Evolutionary conservation across 352 stramenopile genomes (phyloP), one percentile per base, ranked within the genome.

Genomic region (Plasmopara viticola): DNA sequence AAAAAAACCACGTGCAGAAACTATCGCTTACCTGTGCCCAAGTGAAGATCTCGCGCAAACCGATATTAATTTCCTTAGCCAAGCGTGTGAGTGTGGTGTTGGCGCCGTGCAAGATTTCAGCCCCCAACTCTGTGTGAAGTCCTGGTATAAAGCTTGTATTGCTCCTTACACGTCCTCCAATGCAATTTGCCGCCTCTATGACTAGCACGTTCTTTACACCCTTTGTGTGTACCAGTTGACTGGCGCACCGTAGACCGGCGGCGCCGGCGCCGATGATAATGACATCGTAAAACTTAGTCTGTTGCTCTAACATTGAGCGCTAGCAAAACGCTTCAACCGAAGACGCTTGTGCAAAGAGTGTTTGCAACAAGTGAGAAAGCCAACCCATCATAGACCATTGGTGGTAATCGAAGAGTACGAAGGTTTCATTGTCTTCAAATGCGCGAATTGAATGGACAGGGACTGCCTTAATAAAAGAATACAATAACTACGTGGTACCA

Each of bases 11-110:
- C n/a, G n/a, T n/a, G n/a, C n/a, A n/a, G n/a, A n/a, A n/a, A n/a
- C n/a, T n/a, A n/a, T 92, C 44, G 7, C 31, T 62, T 65, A 92
- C 81, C 81, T 92, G 81, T 54, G 78, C 77, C 81, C 81, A 92
- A 41, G 78, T 90, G 59, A 92, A 92, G 48, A 92, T 87, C 63
- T 92, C 81, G 28, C 79, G 78, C 53, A 90, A 34, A 55, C 66
- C 66, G 62, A 84, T 86, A 47, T 81, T 62, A 41, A 80, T 51
- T 60, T 90, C 60, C 46, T 81, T 69, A 0, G 81, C 81, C 25
- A 92, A 56, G 2, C 62, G 61, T 12, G 81, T 92, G 51, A 92
- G 70, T 51, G 78, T 79, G 44, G 81, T 92, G 62, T 89, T 87
- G 45, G 67, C 75, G 34, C 81, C 81, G 38, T 92, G 81, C 38